A percentile compares a stretch with the other conserved stretches of the same genome.
phyloP scores from a whole-genome alignment of 2,329 filamentous ascomycete genomes.

The Cryphonectria carpinicola region DNA sequence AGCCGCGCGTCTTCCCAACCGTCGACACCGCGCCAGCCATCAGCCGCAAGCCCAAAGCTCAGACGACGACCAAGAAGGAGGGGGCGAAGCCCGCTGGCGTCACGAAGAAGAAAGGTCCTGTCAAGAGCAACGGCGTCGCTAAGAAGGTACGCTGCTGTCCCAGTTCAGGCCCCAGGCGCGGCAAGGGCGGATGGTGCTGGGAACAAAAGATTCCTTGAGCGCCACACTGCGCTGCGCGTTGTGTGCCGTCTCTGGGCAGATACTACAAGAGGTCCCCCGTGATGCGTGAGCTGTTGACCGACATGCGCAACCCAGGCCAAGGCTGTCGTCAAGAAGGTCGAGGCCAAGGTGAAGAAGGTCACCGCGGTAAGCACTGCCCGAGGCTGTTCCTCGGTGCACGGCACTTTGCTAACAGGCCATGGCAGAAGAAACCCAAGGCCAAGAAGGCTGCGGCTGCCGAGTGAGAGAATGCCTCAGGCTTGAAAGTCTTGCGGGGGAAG shows the following conservation, averaged over 20 bases:
- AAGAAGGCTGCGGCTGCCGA: conserved; percentile 35
- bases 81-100: conserved; percentile 40
- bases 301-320: conserved; percentile 34
- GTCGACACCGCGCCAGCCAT: conserved; percentile 53
- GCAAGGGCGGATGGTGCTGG: neutral
- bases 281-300: neutral
- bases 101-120: conserved; percentile 43
- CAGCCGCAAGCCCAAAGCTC: conserved; percentile 43
- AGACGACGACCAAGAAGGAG: conserved; percentile 33
- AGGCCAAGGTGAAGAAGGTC: conserved; percentile 31
- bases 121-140: conserved; percentile 41
- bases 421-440: conserved; percentile 39
- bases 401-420: neutral
- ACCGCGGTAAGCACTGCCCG: conserved; percentile 27
- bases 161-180: no score
- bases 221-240: neutral
- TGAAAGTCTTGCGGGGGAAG: conserved; percentile 5
- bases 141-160: conserved; percentile 37
- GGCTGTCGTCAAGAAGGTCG: conserved; percentile 34
- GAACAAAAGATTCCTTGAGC: neutral
- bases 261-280: neutral
- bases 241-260: neutral
- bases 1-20: conserved; percentile 54
- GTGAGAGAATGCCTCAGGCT: conserved; percentile 17
- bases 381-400: neutral